Evolutionary conservation across 129 eudicot genomes (phyloP).

Genomic region (Lonicera japonica): DNA sequence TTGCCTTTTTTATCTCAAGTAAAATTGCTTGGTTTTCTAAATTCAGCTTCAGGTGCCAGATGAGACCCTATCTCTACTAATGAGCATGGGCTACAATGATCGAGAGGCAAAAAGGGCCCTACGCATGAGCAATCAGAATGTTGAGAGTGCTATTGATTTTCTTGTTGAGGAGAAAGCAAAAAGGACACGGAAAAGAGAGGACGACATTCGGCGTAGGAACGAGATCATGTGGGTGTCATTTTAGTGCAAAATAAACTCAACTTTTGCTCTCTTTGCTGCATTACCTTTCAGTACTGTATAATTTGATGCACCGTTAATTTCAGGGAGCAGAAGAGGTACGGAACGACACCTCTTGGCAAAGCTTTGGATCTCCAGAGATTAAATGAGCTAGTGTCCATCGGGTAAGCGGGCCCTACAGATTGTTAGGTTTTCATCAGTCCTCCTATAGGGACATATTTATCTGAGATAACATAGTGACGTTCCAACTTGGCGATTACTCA

Average conservation of each 20-base stretch:
- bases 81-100: conserved; percentile 88
- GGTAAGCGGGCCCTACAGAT: conserved; percentile 36
- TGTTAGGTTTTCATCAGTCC: no score
- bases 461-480: no score
- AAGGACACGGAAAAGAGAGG: conserved; percentile 43
- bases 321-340: conserved; percentile 91
- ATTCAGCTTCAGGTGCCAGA: conserved; percentile 86
- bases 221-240: conserved; percentile 56
- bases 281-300: neutral
- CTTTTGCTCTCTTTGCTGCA: neutral
- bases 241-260: neutral
- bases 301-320: conserved; percentile 9
- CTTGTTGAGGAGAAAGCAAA: conserved; percentile 65
- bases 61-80: conserved; percentile 59
- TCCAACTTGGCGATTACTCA: no score
- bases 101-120: conserved; percentile 74
- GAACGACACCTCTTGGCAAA: conserved; percentile 70
- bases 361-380: conserved; percentile 68
- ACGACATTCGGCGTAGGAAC: conserved; percentile 40
- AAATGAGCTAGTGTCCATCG: conserved; percentile 52
- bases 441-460: no score
- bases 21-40: neutral
- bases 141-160: conserved; percentile 69
- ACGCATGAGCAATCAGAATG: conserved; percentile 65
- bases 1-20: conserved; percentile 5